These are phyloP conservation scores for Alternaria hordeiaustralica DNA, from an alignment of 2,329 filamentous ascomycete genomes.

Conservation along the genomic window DNA sequence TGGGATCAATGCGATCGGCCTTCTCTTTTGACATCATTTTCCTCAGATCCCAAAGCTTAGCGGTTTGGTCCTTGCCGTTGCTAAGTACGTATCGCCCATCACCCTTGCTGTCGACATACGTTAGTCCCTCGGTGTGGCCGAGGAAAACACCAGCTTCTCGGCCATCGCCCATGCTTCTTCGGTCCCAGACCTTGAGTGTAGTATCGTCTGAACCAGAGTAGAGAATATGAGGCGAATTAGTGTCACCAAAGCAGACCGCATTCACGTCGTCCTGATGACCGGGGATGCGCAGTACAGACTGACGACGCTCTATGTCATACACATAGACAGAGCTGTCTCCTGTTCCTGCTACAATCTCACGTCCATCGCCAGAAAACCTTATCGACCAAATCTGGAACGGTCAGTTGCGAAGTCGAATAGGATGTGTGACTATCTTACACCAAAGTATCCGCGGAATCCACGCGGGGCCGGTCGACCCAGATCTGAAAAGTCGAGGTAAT, in stretches of 20 bases:
- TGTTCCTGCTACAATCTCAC: conserved; percentile 89
- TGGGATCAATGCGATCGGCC: conserved; percentile 64
- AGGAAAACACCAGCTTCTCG: conserved; percentile 70
- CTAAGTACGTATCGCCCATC: conserved; percentile 89
- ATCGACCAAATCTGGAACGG: conserved; percentile 77
- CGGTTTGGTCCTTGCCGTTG: conserved; percentile 95
- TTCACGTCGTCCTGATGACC: conserved; percentile 92
- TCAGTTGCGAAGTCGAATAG: conserved; percentile 3
- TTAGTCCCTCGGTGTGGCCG: conserved; percentile 69
- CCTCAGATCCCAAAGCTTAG: conserved; percentile 95
- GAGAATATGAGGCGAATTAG: conserved; percentile 85
- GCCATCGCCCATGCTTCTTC: conserved; percentile 70
- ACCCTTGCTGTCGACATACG: conserved; percentile 79
- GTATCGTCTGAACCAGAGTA: conserved; percentile 96
- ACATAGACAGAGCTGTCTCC: conserved; percentile 80
- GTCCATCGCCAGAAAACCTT: conserved; percentile 88
- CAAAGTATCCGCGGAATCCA: conserved; percentile 47
- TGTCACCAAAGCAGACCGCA: conserved; percentile 93
- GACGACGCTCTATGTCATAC: conserved; percentile 86
- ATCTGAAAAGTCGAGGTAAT: conserved; percentile 74
- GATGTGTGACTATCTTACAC: conserved; percentile 15
- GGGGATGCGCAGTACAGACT: conserved; percentile 73
- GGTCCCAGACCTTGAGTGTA: conserved; percentile 95
- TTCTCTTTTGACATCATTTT: conserved; percentile 81
- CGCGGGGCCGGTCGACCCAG: conserved; percentile 48